Percentiles rank a stretch among this genome's conserved stretches.
Conservation (phyloP, 495 filamentous ascomycete species). For the Staphylotrichum tortipilum region DNA sequence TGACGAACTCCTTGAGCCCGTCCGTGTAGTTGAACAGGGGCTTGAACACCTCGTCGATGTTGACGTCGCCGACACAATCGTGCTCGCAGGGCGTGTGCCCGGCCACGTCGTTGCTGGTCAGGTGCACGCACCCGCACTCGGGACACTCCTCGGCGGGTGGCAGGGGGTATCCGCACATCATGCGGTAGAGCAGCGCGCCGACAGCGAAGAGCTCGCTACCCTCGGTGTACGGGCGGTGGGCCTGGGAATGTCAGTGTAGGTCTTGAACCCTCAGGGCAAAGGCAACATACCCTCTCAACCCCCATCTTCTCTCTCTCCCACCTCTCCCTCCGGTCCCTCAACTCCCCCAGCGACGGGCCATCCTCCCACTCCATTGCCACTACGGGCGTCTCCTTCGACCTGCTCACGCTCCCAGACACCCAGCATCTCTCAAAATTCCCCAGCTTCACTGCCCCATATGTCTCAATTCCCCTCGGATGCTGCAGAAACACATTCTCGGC, state of each 20-base stretch:
- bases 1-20: slow-evolving; percentile 17
- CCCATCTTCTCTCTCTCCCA: slow-evolving; percentile 1
- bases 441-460: slow-evolving; percentile 41
- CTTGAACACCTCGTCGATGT: slow-evolving; percentile 13
- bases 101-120: slow-evolving; percentile 1
- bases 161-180: slow-evolving; percentile 28
- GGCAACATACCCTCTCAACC: slow-evolving; percentile 3
- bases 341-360: neutral
- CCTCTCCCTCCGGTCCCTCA: slow-evolving; percentile 6
- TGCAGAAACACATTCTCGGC: slow-evolving; percentile 38
- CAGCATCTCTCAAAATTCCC: slow-evolving; percentile 32
- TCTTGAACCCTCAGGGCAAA: neutral
- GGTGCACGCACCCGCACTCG: slow-evolving; percentile 16
- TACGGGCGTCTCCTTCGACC: neutral
- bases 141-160: slow-evolving; percentile 22
- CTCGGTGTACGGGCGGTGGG: slow-evolving; percentile 20
- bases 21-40: slow-evolving; percentile 16
- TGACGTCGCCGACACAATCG: slow-evolving; percentile 17
- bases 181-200: slow-evolving; percentile 28
- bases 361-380: slow-evolving; percentile 7
- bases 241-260: slow-evolving; percentile 9
- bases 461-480: slow-evolving; percentile 36
- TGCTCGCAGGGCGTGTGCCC: neutral
- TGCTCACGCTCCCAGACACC: slow-evolving; percentile 24
- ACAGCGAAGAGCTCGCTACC: slow-evolving; percentile 30